Evolutionary conservation across 169 alveolate genomes (phyloP).

Genomic region (Cyclospora cayetanensis): DNA sequence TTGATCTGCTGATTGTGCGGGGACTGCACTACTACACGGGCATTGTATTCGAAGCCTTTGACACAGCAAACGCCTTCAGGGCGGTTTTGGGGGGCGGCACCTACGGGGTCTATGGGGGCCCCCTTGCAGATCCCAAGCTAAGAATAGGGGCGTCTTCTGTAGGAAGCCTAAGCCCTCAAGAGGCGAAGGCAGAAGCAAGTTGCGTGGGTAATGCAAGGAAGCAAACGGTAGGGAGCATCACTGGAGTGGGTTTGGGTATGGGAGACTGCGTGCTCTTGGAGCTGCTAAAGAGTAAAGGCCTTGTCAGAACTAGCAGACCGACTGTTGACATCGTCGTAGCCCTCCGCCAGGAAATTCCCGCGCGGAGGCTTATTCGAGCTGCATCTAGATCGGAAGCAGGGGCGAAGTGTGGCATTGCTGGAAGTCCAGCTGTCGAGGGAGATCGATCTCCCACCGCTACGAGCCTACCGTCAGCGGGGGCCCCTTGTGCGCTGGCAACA

Average conservation of each 20-base stretch:
- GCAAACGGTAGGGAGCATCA: not conserved
- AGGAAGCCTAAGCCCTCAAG: not conserved
- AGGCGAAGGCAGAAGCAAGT: not conserved
- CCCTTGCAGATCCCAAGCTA: not conserved
- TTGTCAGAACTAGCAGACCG: conserved; percentile 35
- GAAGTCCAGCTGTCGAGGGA: too few relatives aligned
- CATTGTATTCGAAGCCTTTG: conserved; percentile 76
- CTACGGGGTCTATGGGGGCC: not conserved
- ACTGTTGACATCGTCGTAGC: conserved; percentile 48
- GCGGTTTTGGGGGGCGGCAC: conserved; percentile 65
- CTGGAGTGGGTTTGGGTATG: conserved; percentile 78
- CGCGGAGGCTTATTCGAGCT: too few relatives aligned
- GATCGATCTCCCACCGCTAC: too few relatives aligned
- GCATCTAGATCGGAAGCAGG: too few relatives aligned
- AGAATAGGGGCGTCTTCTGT: not conserved
- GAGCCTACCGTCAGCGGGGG: too few relatives aligned
- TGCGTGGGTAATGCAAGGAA: not conserved
- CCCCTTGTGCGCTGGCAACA: too few relatives aligned
- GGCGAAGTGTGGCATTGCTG: too few relatives aligned
- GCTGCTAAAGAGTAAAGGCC: conserved; percentile 64
- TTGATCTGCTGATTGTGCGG: conserved; percentile 73
- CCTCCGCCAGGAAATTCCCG: not conserved
- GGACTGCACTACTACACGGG: conserved; percentile 79
- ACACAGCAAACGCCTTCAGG: conserved; percentile 75
- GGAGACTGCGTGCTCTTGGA: conserved; percentile 78